These are phyloP conservation scores for Apiospora phragmitis DNA, from an alignment of 2,329 filamentous ascomycete genomes.

Conservation along the genomic window DNA sequence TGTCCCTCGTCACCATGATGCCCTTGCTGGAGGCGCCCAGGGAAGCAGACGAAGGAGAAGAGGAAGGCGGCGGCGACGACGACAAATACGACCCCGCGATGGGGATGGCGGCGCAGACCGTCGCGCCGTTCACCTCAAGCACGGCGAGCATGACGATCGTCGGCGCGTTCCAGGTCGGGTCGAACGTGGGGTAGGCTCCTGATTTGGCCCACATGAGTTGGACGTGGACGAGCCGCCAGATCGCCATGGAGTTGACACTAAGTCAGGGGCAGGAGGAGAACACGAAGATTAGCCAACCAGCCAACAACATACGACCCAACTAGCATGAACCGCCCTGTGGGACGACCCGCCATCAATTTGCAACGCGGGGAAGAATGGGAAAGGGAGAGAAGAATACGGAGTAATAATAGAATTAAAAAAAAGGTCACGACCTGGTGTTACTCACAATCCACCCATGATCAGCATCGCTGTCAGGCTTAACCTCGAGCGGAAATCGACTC, in stretches of 20 bases:
- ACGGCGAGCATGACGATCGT: constrained; percentile 23
- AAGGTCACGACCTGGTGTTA: not conserved
- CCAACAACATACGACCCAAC: not conserved
- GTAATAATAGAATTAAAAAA: too few species aligned
- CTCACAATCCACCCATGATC: constrained; percentile 22
- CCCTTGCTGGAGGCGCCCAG: constrained; percentile 26
- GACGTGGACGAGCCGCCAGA: constrained; percentile 32
- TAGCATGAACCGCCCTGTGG: not conserved
- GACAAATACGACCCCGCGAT: constrained; percentile 30
- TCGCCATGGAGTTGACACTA: constrained; percentile 25
- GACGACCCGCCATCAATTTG: not conserved
- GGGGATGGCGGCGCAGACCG: constrained; percentile 31
- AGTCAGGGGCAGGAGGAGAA: not conserved
- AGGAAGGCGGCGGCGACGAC: constrained; percentile 31
- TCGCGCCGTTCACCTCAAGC: constrained; percentile 22
- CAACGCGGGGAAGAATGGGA: not conserved
- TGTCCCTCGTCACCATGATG: constrained; percentile 22
- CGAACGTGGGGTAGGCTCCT: constrained; percentile 30
- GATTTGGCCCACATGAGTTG: constrained; percentile 13
- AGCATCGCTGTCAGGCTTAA: constrained; percentile 19
- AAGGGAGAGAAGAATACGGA: not conserved
- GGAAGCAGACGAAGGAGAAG: constrained; percentile 21
- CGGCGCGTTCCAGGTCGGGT: constrained; percentile 32
- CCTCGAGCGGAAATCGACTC: not conserved
- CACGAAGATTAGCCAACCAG: not conserved